phyloP scores from a whole-genome alignment of 768 basidiomycete species.

The Crassisporium funariophilum region DNA sequence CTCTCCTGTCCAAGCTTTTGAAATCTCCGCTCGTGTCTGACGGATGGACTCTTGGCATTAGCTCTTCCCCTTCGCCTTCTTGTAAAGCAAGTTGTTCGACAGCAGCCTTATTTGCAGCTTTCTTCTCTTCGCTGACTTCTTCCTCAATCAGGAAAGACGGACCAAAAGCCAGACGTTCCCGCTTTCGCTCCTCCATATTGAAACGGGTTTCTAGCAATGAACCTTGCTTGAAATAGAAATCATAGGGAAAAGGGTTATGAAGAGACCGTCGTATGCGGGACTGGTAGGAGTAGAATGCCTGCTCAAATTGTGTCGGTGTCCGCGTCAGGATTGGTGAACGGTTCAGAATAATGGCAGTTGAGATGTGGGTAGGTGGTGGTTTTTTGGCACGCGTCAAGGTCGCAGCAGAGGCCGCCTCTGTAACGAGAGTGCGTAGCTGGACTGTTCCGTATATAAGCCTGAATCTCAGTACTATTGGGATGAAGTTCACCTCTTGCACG shows the following conservation, averaged over 20 bases:
- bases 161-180: conserved; percentile 78
- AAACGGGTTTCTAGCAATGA: conserved; percentile 84
- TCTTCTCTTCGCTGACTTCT: conserved; percentile 45
- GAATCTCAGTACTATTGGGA: too few species aligned
- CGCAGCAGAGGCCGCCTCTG: conserved; percentile 32
- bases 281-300: conserved; percentile 83
- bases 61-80: conserved; percentile 63
- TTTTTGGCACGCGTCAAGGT: conserved; percentile 27
- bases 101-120: conserved; percentile 56
- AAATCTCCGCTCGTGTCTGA: conserved; percentile 63
- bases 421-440: conserved; percentile 43
- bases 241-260: conserved; percentile 83
- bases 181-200: conserved; percentile 68
- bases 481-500: conserved; percentile 21
- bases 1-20: conserved; percentile 78
- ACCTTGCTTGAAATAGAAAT: conserved; percentile 94
- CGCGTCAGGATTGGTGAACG: conserved; percentile 77
- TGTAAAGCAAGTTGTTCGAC: conserved; percentile 57
- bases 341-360: conserved; percentile 73
- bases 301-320: conserved; percentile 72
- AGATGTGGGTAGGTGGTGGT: conserved; percentile 40
- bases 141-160: conserved; percentile 51
- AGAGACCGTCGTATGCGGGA: conserved; percentile 80
- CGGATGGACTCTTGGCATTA: conserved; percentile 61
- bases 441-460: too few species aligned